Base-by-base conservation (phyloP, 208 protist species). In the Leishmania gerbilli region DNA sequence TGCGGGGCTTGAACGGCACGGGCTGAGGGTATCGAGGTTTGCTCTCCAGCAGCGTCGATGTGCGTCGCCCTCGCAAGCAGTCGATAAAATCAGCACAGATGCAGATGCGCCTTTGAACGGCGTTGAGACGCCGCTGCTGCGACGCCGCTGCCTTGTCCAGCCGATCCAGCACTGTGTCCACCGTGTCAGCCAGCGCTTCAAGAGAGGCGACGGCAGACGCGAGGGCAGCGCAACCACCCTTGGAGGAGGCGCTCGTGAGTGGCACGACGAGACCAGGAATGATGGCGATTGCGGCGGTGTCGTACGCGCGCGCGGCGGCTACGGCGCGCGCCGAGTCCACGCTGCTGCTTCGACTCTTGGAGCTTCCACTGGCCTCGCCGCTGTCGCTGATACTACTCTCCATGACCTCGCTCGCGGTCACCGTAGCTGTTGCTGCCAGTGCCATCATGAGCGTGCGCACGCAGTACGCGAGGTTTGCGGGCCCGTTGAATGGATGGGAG, bases 181-280 rank as follows among this genome's bases (percentile, higher is more conserved):
- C 75, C 31, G 74, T 76, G 4, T 42, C 5, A 2, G 51, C 71
- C 0, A 89, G 56, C 60, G 81, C 78, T 31, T 83, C 67, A 27
- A 89, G 67, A 8, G 79, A 47, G 55, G 65, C 74, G 24, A 89
- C 47, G 42, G 86, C 86, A 27, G 80, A 69, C 37, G 74, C 77
- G 58, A 87, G 45, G 7, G 79, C 78, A 0, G 75, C 74, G 37
- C 58, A 79, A 37, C 86, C 81, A 15, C 83, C 86, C 17, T 62
- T 77, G 6, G 83, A 45, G 77, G 82, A 68, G 62, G 72, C 24
- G 40, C 77, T 53, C 24, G 47, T 58, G 74, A 82, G 81, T 3
- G 86, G 86, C 21, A 86, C 86, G 3, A 86, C 80, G 24, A 89
- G 65, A n/a, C 81, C 78, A 21, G 78, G 76, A 7, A 81, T 37